Conservation (phyloP, 352 stramenopile genomes). For the Phytophthora meadii region DNA sequence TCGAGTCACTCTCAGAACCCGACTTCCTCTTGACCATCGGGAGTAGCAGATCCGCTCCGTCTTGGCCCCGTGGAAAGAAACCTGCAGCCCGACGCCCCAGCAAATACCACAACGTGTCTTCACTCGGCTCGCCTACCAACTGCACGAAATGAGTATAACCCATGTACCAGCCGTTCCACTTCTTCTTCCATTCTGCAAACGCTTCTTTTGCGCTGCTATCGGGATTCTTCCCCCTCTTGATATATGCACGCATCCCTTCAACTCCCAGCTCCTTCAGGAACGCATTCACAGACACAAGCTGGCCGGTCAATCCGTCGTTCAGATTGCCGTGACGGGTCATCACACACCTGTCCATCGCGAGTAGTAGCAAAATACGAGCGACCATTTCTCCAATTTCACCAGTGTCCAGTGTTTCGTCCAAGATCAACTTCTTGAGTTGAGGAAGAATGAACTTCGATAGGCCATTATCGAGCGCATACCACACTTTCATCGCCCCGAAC, state of each 20-base stretch:
- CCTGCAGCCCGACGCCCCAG: constrained; percentile 29
- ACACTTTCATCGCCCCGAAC: constrained; percentile 11
- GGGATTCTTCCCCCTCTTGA: background rate
- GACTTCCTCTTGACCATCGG: constrained; percentile 15
- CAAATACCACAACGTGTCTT: constrained; percentile 35
- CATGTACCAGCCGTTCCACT: constrained; percentile 31
- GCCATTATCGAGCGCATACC: background rate
- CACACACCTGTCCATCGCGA: constrained; percentile 16
- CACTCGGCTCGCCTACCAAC: constrained; percentile 13
- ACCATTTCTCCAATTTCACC: constrained; percentile 9
- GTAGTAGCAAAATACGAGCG: constrained; percentile 15
- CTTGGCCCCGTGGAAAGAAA: constrained; percentile 17
- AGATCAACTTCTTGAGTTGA: constrained; percentile 11
- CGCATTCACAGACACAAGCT: constrained; percentile 2
- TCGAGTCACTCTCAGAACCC: background rate
- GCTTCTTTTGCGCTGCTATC: background rate
- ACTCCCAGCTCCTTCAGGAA: constrained; percentile 6
- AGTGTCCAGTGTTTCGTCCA: constrained; percentile 10
- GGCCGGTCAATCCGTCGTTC: background rate
- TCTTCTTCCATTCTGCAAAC: constrained; percentile 7
- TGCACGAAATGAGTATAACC: constrained; percentile 45
- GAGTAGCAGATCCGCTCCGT: constrained; percentile 18
- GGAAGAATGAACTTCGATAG: constrained; percentile 6
- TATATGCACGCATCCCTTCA: background rate
- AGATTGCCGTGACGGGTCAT: background rate